These are phyloP conservation scores for Achaetomiella virescens DNA, from an alignment of 495 filamentous ascomycete genomes.

Conservation along the genomic window DNA sequence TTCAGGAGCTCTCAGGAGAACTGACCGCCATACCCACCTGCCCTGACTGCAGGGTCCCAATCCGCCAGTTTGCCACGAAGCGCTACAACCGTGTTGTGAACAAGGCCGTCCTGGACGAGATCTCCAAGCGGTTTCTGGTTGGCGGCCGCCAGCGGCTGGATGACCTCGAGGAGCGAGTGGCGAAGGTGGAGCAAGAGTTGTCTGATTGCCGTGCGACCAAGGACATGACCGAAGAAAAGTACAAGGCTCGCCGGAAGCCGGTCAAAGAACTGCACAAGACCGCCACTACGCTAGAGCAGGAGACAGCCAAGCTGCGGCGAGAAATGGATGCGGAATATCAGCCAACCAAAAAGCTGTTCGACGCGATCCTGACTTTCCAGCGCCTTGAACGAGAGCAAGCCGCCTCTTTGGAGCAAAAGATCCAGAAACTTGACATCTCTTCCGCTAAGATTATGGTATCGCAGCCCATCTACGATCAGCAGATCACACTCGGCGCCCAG, in stretches of 20 bases:
- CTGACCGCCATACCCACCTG: slow-evolving; percentile 22
- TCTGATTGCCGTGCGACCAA: not conserved
- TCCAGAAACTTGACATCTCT: not conserved
- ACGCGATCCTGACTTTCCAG: slow-evolving; percentile 8
- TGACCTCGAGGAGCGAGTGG: slow-evolving; percentile 9
- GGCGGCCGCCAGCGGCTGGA: slow-evolving; percentile 14
- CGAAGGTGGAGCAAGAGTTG: not conserved
- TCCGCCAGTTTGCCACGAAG: slow-evolving; percentile 25
- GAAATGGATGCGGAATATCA: slow-evolving; percentile 12
- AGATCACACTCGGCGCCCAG: slow-evolving; percentile 13
- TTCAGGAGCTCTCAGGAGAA: slow-evolving; percentile 17
- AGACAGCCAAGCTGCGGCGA: not conserved
- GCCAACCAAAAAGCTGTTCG: slow-evolving; percentile 13
- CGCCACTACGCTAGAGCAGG: not conserved
- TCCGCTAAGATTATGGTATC: not conserved
- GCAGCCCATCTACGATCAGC: slow-evolving; percentile 7
- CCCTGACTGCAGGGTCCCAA: slow-evolving; percentile 22
- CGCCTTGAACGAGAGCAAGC: not conserved
- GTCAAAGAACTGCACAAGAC: not conserved
- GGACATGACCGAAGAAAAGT: no score
- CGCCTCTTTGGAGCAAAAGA: not conserved
- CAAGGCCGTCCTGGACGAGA: slow-evolving; percentile 29
- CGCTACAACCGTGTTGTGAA: slow-evolving; percentile 30
- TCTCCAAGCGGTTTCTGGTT: slow-evolving; percentile 24
- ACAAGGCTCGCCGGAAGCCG: not conserved